A percentile compares a stretch with the other conserved stretches of the same genome.
phyloP scores from a whole-genome alignment of 768 basidiomycete genomes.

The Kondoa malvinella region DNA sequence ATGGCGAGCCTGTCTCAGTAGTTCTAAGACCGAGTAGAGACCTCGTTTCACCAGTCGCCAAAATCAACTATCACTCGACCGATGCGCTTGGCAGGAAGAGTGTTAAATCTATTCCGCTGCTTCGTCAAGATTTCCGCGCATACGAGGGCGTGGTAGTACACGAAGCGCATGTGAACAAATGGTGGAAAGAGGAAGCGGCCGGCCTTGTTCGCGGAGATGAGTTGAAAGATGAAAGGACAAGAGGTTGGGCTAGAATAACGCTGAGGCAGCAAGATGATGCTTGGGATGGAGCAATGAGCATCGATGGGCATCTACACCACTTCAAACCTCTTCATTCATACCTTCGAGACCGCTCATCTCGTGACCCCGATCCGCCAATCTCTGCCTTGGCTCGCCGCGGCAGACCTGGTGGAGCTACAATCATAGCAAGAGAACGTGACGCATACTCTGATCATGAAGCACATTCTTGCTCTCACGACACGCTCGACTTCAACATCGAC shows the following conservation, averaged over 20 bases:
- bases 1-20: constrained; percentile 45
- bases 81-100: constrained; percentile 39
- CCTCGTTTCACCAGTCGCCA: constrained; percentile 60
- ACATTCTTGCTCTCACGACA: constrained; percentile 2
- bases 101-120: constrained; percentile 45
- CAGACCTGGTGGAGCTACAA: background rate
- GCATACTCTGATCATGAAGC: background rate
- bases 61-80: constrained; percentile 48
- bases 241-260: constrained; percentile 62
- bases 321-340: constrained; percentile 41
- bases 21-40: constrained; percentile 62
- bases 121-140: constrained; percentile 47
- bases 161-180: constrained; percentile 39
- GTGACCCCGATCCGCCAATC: background rate
- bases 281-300: constrained; percentile 37
- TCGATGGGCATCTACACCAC: constrained; percentile 56
- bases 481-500: constrained; percentile 49
- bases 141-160: constrained; percentile 62
- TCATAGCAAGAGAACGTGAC: background rate
- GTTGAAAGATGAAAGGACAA: constrained; percentile 32
- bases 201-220: constrained; percentile 34
- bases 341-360: background rate
- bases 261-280: constrained; percentile 51
- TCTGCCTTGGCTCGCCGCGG: background rate
- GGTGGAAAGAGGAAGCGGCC: constrained; percentile 50